A percentile compares a stretch with the other conserved stretches of the same genome.
Evolutionary conservation across 768 basidiomycete species (phyloP).

Genomic region (Tylopilus subfusipes): DNA sequence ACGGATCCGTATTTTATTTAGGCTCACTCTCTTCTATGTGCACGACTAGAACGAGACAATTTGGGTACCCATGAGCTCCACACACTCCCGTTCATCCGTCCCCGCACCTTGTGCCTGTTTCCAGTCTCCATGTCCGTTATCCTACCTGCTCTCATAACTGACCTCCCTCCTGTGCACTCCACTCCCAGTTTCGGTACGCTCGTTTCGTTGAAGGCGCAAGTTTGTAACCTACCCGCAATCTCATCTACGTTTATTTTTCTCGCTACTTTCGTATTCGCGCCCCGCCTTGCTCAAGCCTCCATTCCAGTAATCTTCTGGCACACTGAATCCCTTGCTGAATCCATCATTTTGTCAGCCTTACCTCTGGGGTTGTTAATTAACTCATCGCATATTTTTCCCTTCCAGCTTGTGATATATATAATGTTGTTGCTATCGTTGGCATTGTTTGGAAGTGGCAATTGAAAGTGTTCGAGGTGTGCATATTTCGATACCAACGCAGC

Average conservation of each 20-base stretch:
- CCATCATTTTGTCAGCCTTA: constrained; percentile 18
- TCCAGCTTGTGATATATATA: constrained; percentile 44
- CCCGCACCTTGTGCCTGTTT: constrained; percentile 20
- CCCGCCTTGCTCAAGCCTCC: constrained; percentile 11
- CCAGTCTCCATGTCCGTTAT: constrained; percentile 23
- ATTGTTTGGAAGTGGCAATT: not conserved
- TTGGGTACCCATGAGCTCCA: constrained; percentile 27
- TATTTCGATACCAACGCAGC: not conserved
- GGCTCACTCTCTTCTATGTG: constrained; percentile 20
- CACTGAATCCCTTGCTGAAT: constrained; percentile 16
- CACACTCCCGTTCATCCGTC: constrained; percentile 10
- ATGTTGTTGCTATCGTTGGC: constrained; percentile 33
- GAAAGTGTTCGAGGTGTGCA: not conserved
- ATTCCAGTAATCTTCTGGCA: constrained; percentile 13
- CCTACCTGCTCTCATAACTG: constrained; percentile 30
- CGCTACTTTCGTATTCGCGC: constrained; percentile 18
- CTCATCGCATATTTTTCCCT: constrained; percentile 32
- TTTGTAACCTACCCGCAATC: constrained; percentile 32
- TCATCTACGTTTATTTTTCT: constrained; percentile 32
- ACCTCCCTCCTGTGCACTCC: constrained; percentile 24
- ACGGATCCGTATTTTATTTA: constrained; percentile 18
- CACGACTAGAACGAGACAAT: constrained; percentile 25
- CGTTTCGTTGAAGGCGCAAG: constrained; percentile 29
- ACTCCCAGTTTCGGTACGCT: constrained; percentile 21
- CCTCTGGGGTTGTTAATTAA: constrained; percentile 32